A percentile compares a stretch with the other conserved stretches of the same genome.
phyloP scores from a whole-genome alignment of 2,329 filamentous ascomycete species.

The Graphilbum ipis-grandicollis region DNA sequence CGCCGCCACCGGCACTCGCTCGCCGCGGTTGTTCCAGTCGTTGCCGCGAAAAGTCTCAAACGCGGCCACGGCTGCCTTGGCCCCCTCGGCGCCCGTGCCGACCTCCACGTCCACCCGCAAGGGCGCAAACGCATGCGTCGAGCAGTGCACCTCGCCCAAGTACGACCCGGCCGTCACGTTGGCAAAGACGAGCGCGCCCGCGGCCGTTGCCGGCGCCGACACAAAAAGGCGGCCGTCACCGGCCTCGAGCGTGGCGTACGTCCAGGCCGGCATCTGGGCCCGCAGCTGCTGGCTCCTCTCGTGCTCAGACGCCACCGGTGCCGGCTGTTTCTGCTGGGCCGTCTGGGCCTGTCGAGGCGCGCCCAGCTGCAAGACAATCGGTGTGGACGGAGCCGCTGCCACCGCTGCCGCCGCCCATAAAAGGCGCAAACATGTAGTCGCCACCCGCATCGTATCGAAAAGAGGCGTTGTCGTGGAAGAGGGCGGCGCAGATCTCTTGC shows the following conservation, averaged over 20 bases:
- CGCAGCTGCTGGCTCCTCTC: conserved; percentile 3
- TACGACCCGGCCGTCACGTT: conserved; percentile 60
- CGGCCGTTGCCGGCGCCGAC: conserved; percentile 44
- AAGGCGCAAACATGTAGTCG: no score
- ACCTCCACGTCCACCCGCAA: conserved; percentile 56
- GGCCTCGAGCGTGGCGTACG: conserved; percentile 52
- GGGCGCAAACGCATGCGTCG: conserved; percentile 59
- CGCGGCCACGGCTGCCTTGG: conserved; percentile 32
- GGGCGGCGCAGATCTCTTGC: no score
- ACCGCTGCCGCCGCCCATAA: no score
- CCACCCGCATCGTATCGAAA: no score
- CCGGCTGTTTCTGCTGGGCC: no score
- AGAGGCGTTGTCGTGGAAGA: no score
- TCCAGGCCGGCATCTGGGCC: conserved; percentile 35
- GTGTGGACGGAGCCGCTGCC: no score
- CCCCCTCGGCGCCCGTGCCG: conserved; percentile 12
- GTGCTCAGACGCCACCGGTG: no score
- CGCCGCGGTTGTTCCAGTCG: conserved; percentile 76
- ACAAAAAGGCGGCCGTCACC: conserved; percentile 30
- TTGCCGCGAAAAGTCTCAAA: conserved; percentile 84
- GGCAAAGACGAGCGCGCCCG: conserved; percentile 59
- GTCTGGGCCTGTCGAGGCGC: no score
- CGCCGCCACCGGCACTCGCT: conserved; percentile 22
- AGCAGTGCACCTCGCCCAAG: conserved; percentile 62
- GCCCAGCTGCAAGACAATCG: no score